Evolutionary conservation across 441 rosid genomes (phyloP).

Genomic region (Breynia disticha): DNA sequence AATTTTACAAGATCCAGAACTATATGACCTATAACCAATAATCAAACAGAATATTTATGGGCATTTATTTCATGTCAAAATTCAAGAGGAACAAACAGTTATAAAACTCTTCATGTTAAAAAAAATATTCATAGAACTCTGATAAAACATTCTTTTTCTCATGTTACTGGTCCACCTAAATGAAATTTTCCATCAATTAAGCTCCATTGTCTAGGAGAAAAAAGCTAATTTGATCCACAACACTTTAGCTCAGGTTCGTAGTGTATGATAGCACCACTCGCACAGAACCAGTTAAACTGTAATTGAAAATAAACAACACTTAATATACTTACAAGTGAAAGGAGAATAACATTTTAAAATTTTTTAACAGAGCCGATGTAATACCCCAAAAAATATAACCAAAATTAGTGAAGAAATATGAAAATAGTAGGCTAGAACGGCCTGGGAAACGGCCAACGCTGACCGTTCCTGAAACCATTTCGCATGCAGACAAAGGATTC

Average conservation of each 20-base stretch:
- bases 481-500: no score
- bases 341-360: constrained; percentile 14
- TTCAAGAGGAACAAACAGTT: constrained; percentile 6
- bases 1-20: constrained; percentile 91
- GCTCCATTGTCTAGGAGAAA: constrained; percentile 94
- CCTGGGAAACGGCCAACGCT: no score
- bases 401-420: no score
- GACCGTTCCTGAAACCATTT: no score
- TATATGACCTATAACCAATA: constrained; percentile 67
- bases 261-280: constrained; percentile 94
- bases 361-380: no score
- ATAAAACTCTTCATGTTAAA: no score
- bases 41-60: neutral
- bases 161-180: constrained; percentile 67
- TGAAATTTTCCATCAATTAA: constrained; percentile 97
- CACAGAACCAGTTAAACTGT: constrained; percentile 60
- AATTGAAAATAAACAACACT: constrained; percentile 8
- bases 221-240: constrained; percentile 60
- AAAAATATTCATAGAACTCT: constrained; percentile 83
- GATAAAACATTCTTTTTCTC: constrained; percentile 89
- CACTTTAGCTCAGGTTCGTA: constrained; percentile 79
- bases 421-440: no score
- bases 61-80: neutral
- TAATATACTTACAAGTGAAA: neutral
- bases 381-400: no score